These are phyloP conservation scores for Harringtonia aguacate DNA, from an alignment of 2,329 filamentous ascomycete species.

Conservation along the genomic window DNA sequence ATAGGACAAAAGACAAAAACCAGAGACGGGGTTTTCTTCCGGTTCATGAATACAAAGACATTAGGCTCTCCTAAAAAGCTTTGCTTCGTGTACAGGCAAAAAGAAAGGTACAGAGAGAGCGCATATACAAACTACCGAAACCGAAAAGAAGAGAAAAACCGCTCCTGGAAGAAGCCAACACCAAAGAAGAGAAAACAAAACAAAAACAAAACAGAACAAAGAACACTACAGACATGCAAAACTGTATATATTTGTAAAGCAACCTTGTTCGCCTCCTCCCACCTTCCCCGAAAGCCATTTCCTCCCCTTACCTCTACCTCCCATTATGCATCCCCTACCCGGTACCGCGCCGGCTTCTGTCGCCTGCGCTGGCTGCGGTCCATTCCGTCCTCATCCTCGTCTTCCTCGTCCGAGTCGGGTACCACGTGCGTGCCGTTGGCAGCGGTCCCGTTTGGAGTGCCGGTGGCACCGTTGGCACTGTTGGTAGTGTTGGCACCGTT, in stretches of 20 bases:
- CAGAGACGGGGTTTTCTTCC: too few relatives aligned
- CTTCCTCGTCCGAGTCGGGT: slow-evolving; percentile 8
- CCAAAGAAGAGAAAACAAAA: neutral
- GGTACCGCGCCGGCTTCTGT: slow-evolving; percentile 11
- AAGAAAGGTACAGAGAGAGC: too few relatives aligned
- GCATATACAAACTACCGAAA: too few relatives aligned
- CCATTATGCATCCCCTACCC: neutral
- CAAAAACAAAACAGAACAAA: neutral
- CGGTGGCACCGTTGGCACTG: neutral
- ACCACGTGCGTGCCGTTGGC: slow-evolving; percentile 2
- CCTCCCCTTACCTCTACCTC: too few relatives aligned
- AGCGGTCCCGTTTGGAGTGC: too few relatives aligned
- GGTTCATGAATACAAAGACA: too few relatives aligned
- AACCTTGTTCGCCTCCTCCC: neutral
- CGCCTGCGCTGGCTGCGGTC: slow-evolving; percentile 10
- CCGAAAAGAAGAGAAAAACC: neutral
- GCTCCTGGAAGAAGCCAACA: neutral
- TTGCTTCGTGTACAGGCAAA: too few relatives aligned
- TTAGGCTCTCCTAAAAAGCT: too few relatives aligned
- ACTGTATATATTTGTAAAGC: neutral
- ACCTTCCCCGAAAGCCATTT: neutral
- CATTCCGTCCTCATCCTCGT: slow-evolving; percentile 1
- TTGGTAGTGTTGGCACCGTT: neutral
- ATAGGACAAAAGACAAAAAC: too few relatives aligned
- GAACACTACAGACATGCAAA: too few relatives aligned